A percentile compares a stretch with the other conserved stretches of the same genome.
Evolutionary conservation across 2,329 filamentous ascomycete species (phyloP).

Genomic region (Trichoderma atrobrunneum): DNA sequence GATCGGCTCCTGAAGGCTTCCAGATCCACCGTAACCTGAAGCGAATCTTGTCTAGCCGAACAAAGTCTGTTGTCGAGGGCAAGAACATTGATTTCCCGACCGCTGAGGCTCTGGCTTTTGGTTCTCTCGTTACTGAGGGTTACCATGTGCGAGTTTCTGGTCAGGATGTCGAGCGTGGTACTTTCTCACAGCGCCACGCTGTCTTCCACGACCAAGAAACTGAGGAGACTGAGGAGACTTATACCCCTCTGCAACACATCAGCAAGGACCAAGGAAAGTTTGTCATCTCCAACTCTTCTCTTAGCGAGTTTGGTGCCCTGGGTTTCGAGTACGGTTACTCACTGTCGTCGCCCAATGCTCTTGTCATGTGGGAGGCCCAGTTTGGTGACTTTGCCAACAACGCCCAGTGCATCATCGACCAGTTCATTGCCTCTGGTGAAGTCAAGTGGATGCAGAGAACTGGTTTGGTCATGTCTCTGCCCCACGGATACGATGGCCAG

Average conservation of each 20-base stretch:
- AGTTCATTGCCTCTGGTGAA: slow-evolving; percentile 97
- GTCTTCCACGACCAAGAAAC: slow-evolving; percentile 97
- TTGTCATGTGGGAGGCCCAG: slow-evolving; percentile 99
- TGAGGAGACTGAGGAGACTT: slow-evolving; percentile 83
- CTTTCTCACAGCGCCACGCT: slow-evolving; percentile 95
- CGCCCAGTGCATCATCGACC: slow-evolving; percentile 97
- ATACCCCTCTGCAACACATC: slow-evolving; percentile 87
- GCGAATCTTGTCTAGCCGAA: slow-evolving; percentile 85
- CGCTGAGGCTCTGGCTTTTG: slow-evolving; percentile 92
- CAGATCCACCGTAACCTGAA: slow-evolving; percentile 91
- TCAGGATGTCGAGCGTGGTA: slow-evolving; percentile 98
- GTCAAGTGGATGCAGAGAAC: slow-evolving; percentile 99
- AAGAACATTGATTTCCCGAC: slow-evolving; percentile 98
- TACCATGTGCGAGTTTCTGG: slow-evolving; percentile 97
- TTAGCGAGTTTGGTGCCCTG: slow-evolving; percentile 67
- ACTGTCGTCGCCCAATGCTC: slow-evolving; percentile 88
- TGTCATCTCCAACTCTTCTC: slow-evolving; percentile 93
- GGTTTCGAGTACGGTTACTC: slow-evolving; percentile 99
- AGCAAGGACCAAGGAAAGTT: slow-evolving; percentile 92
- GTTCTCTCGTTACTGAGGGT: slow-evolving; percentile 84
- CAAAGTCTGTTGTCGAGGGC: slow-evolving; percentile 89
- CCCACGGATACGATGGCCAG: slow-evolving; percentile 97
- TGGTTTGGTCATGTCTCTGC: slow-evolving; percentile 91
- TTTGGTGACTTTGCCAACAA: slow-evolving; percentile 99
- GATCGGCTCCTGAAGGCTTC: slow-evolving; percentile 78